Conservation (phyloP, 768 basidiomycete genomes). For the Candolleomyces aberdarensis region DNA sequence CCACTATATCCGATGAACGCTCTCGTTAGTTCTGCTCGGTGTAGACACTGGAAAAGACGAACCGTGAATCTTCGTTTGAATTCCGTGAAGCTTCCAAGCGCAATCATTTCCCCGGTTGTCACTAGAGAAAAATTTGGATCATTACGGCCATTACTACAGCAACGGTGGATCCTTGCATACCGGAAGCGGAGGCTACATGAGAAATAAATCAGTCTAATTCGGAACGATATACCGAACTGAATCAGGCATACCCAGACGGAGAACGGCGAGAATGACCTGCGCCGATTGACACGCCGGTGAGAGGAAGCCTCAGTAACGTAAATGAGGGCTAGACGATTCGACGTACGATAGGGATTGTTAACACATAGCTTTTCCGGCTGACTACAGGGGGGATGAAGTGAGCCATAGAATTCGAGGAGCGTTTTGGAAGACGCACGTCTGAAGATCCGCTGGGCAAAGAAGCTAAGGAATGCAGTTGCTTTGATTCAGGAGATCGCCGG, state of each 20-base stretch:
- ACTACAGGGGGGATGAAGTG: constrained; percentile 20
- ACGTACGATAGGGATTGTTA: constrained; percentile 31
- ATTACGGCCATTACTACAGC: neutral
- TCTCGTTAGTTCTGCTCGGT: neutral
- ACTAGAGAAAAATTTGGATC: neutral
- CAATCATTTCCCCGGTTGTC: neutral
- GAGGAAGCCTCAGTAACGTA: neutral
- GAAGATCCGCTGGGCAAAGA: constrained; percentile 37
- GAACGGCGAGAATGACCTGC: constrained; percentile 22
- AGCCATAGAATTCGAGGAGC: neutral
- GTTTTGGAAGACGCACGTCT: constrained; percentile 25
- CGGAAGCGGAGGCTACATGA: neutral
- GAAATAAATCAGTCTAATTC: neutral
- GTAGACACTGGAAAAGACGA: neutral
- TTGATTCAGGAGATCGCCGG: neutral
- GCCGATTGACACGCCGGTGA: neutral
- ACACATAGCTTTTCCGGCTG: constrained; percentile 31
- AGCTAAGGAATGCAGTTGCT: constrained; percentile 15
- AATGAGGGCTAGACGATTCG: neutral
- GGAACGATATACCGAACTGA: neutral
- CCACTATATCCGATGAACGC: constrained; percentile 33
- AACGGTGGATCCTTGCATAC: neutral
- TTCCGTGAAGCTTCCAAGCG: neutral
- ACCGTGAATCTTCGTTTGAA: neutral
- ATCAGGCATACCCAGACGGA: constrained; percentile 21